Evolutionary conservation across 257 asterid species (phyloP), one percentile per base, ranked within the genome.

Genomic region (Fraxinus anomala): DNA sequence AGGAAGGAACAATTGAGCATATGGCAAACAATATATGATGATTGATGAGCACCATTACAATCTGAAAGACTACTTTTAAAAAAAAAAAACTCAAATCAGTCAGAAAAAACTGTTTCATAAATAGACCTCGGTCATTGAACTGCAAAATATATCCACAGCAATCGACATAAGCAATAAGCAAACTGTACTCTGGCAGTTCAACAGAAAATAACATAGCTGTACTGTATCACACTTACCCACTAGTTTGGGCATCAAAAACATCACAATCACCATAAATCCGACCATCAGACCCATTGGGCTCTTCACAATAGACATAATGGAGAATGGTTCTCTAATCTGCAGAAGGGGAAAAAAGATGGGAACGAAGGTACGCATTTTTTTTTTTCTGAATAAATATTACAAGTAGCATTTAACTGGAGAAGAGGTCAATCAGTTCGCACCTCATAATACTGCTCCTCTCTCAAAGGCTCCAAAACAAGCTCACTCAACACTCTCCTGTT

Each of bases 251-350:
- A 95, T 95, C 87, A 95, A 71, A 84, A 95, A 90, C 98, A 93
- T 84, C 85, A 95, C 98, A 80, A 95, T 72, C 77, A 80, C 91
- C 99, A 95, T 93, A 80, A 95, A 95, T 28, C 99, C 99, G n/a
- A 95, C 84, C 99, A 93, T 95, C 96, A 95, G 81, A 69, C 99
- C 98, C 99, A 95, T 93, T 1, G 99, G 98, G 86, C 99, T 95
- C 79, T 95, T 95, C 88, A 93, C 79, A 24, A 95, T 49, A 65
- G 98, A 90, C 92, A 91, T 72, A 42, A 88, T 33, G 54, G 84
- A 76, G 93, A 93, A 95, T 70, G 98, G 99, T 82, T 95, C 98
- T 81, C 96, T 88, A 73, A 86, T 75, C 99, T 95, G 96, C 85
- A 84, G 16, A 39, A 9, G 44, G 44, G 68, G 73, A 79, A 77